These are phyloP conservation scores for Paramyrothecium sp. DNA, from an alignment of 2,329 filamentous ascomycete species.

Conservation along the genomic window DNA sequence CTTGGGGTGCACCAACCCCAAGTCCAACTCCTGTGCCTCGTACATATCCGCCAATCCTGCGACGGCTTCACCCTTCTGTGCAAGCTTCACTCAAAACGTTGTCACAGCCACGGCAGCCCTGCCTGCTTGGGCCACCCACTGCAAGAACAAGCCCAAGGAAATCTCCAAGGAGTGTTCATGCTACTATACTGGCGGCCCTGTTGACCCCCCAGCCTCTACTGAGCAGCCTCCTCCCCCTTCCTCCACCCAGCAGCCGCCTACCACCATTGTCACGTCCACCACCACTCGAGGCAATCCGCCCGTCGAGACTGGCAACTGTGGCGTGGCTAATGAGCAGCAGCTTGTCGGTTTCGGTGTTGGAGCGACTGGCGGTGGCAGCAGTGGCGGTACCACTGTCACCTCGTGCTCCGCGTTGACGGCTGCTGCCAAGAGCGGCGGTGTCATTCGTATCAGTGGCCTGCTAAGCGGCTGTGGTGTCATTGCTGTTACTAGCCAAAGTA, in stretches of 20 bases:
- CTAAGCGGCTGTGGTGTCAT: constrained; percentile 37
- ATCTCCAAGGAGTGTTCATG: constrained; percentile 31
- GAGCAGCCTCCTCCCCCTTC: neutral
- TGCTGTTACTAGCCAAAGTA: constrained; percentile 44
- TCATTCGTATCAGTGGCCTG: constrained; percentile 41
- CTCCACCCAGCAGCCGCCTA: neutral
- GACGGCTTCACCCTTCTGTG: constrained; percentile 12
- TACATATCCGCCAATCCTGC: constrained; percentile 13
- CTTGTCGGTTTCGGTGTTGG: constrained; percentile 28
- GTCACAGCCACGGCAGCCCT: constrained; percentile 23
- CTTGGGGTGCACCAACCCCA: constrained; percentile 15
- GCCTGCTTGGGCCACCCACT: constrained; percentile 25
- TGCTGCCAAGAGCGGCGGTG: constrained; percentile 35
- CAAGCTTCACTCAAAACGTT: constrained; percentile 11
- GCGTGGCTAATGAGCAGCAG: constrained; percentile 13
- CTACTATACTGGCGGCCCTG: constrained; percentile 16
- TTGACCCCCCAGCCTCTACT: neutral
- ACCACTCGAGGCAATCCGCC: neutral
- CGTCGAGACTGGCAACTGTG: constrained; percentile 9
- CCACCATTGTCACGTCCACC: neutral
- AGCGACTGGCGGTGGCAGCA: constrained; percentile 45
- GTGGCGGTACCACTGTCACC: constrained; percentile 41
- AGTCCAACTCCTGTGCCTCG: constrained; percentile 18
- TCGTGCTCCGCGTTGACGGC: constrained; percentile 38
- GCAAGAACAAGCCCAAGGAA: constrained; percentile 22